These are phyloP conservation scores for Colletotrichum viniferum DNA, from an alignment of 2,329 filamentous ascomycete species.

Conservation along the genomic window DNA sequence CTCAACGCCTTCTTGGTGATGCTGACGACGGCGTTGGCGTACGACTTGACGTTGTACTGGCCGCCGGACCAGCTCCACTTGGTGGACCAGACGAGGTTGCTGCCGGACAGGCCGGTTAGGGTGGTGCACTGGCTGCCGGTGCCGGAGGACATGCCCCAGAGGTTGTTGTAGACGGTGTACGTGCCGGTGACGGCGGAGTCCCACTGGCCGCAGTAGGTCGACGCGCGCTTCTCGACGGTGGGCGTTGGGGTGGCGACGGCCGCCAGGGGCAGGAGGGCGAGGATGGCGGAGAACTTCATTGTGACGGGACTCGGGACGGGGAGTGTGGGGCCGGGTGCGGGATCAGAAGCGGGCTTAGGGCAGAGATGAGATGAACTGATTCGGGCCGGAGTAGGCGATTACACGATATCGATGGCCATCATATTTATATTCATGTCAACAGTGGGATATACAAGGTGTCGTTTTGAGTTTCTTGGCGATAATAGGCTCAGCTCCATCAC, in stretches of 20 bases:
- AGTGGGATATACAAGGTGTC: no score
- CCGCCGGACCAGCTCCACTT: conserved; percentile 44
- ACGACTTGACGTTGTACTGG: conserved; percentile 44
- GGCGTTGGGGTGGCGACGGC: conserved; percentile 16
- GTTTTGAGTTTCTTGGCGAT: not conserved
- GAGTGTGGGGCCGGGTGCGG: not conserved
- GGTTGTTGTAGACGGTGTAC: conserved; percentile 43
- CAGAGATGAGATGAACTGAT: no score
- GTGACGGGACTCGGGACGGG: not conserved
- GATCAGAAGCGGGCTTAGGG: not conserved
- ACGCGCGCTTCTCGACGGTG: conserved; percentile 22
- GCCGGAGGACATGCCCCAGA: conserved; percentile 40
- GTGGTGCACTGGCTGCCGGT: conserved; percentile 44
- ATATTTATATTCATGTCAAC: no score
- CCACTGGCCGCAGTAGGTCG: conserved; percentile 28
- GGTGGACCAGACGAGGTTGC: conserved; percentile 41
- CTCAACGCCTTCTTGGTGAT: conserved; percentile 32
- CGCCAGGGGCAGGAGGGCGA: conserved; percentile 15
- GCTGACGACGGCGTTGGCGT: conserved; percentile 39
- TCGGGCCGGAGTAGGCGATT: no score
- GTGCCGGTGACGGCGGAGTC: conserved; percentile 22
- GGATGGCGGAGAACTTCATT: conserved; percentile 23
- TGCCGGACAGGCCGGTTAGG: conserved; percentile 36
- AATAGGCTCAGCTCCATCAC: not conserved
- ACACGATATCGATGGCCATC: no score